phyloP scores from a whole-genome alignment of 1,139 yeast species.

The Candida freyschussii region DNA sequence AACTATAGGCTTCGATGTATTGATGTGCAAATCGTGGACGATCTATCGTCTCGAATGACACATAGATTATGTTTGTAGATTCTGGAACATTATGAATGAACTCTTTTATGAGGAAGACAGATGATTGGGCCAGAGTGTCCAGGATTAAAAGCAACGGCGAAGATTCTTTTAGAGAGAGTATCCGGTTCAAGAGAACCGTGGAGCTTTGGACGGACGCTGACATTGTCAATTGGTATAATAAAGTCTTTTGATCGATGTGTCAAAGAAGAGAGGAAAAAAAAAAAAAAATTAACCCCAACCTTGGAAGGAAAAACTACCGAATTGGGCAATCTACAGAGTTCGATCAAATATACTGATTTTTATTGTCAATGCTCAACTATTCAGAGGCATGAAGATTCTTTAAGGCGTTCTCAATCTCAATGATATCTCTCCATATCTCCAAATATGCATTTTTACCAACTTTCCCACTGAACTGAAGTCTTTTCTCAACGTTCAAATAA shows the following conservation, averaged over 20 bases:
- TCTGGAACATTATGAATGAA: constrained; percentile 39
- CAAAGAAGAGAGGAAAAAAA: too few species aligned
- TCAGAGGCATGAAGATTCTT: constrained; percentile 22
- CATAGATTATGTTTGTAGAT: constrained; percentile 37
- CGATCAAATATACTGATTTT: too few species aligned
- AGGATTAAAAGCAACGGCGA: constrained; percentile 67
- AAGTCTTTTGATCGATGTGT: too few species aligned
- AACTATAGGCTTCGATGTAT: constrained; percentile 44
- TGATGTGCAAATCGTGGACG: constrained; percentile 45
- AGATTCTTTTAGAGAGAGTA: constrained; percentile 62
- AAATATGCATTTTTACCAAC: constrained; percentile 52
- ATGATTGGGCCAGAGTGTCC: constrained; percentile 70
- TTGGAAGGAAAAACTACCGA: too few species aligned
- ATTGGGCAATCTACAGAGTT: too few species aligned
- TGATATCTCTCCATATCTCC: constrained; percentile 66
- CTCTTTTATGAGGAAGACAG: constrained; percentile 52
- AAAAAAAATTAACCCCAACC: too few species aligned
- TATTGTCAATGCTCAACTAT: too few species aligned
- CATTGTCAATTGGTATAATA: constrained; percentile 22
- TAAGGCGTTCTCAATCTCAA: constrained; percentile 41
- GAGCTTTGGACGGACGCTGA: constrained; percentile 46
- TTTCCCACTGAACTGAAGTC: constrained; percentile 48
- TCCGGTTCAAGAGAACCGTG: constrained; percentile 52
- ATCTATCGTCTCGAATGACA: constrained; percentile 60
- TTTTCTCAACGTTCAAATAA: constrained; percentile 52